Evolutionary conservation across 2,329 filamentous ascomycete genomes (phyloP).

Genomic region (Coniochaeta sp.): DNA sequence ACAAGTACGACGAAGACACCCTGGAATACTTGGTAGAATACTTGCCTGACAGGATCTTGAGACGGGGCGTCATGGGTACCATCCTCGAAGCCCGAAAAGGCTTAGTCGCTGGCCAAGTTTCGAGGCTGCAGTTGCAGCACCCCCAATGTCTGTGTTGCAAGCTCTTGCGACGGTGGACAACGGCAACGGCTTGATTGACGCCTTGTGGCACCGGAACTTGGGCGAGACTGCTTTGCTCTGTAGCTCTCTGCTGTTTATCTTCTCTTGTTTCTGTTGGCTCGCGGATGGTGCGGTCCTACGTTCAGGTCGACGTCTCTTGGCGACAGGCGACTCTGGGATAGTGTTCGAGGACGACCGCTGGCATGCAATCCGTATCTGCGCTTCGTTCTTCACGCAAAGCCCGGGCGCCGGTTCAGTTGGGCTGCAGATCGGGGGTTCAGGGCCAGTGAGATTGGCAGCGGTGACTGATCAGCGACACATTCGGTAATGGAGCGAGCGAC

Average conservation of each 20-base stretch:
- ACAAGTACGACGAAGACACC: not conserved
- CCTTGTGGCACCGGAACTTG: slow-evolving; percentile 1
- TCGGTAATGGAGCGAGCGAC: not conserved
- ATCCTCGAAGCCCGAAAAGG: slow-evolving; percentile 38
- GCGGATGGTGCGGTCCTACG: not conserved
- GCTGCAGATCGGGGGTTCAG: not conserved
- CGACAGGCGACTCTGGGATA: not conserved
- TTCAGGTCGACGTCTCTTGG: not conserved
- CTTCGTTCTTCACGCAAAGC: not conserved
- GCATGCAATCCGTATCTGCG: not conserved
- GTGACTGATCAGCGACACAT: slow-evolving; percentile 1
- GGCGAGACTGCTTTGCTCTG: not conserved
- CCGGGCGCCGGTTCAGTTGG: not conserved
- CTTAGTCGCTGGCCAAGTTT: slow-evolving; percentile 23
- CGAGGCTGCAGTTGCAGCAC: slow-evolving; percentile 18
- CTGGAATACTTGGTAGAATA: slow-evolving; percentile 1
- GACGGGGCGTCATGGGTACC: slow-evolving; percentile 52
- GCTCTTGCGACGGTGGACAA: slow-evolving; percentile 3
- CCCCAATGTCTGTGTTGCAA: slow-evolving; percentile 7
- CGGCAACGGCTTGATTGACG: not conserved
- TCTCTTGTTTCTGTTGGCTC: not conserved
- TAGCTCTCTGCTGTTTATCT: not conserved
- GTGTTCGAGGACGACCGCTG: not conserved
- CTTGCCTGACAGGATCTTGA: slow-evolving; percentile 55
- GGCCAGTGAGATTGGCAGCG: not conserved